Evolutionary conservation across 73 alveolate species (phyloP).

Genomic region (Symbiodinium natans): DNA sequence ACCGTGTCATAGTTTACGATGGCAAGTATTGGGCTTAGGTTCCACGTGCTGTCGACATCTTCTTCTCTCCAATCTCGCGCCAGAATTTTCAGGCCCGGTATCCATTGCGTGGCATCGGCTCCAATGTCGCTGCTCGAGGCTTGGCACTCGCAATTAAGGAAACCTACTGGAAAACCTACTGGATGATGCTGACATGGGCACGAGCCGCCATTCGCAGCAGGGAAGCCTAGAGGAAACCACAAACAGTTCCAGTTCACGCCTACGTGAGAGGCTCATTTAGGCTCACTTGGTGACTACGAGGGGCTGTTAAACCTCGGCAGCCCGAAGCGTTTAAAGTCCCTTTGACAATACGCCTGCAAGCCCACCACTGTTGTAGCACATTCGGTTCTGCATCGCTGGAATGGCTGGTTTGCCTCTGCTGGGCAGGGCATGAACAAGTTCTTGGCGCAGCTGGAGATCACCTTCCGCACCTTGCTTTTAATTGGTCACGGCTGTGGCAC

Average conservation of each 20-base stretch:
- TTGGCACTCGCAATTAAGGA: not conserved
- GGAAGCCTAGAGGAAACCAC: no score
- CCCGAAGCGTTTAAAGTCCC: no score
- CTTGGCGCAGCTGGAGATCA: slow-evolving; percentile 98
- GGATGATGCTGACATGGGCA: not conserved
- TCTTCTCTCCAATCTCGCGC: not conserved
- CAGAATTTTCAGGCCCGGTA: slow-evolving; percentile 59
- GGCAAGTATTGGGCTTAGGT: slow-evolving; percentile 21
- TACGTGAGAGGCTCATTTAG: no score
- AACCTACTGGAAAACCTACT: not conserved
- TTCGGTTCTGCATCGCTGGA: no score
- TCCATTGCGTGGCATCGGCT: slow-evolving; percentile 55
- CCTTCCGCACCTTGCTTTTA: slow-evolving; percentile 95
- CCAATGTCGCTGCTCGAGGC: slow-evolving; percentile 80
- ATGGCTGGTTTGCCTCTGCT: no score
- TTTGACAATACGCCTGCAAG: no score
- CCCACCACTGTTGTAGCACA: no score
- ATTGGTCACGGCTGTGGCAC: not conserved
- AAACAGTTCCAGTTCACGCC: no score
- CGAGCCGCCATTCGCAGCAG: no score
- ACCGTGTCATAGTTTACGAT: slow-evolving; percentile 93
- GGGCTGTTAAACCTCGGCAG: no score
- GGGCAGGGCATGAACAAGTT: slow-evolving; percentile 99
- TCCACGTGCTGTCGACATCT: not conserved
- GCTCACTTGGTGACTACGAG: no score